Percentiles rank a stretch among this genome's conserved stretches.
These are phyloP conservation scores for Ceratobasidium sp. DNA, from an alignment of 1,284 basidiomycete species.

Conservation along the genomic window DNA sequence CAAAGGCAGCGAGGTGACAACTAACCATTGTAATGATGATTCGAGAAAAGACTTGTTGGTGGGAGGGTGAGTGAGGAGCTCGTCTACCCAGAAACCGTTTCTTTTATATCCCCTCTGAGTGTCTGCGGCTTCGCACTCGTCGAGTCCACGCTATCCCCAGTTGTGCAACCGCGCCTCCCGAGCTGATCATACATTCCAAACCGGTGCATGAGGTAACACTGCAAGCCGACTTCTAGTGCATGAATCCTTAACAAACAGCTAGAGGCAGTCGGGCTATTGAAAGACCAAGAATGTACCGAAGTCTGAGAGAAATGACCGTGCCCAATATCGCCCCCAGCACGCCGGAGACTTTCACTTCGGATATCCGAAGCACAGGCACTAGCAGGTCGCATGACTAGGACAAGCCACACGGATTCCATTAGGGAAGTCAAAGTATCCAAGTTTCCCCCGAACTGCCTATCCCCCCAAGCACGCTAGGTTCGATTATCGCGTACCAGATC, in stretches of 20 bases:
- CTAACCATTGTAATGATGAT: slow-evolving; percentile 22
- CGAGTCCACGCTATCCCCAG: slow-evolving; percentile 23
- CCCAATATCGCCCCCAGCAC: slow-evolving; percentile 28
- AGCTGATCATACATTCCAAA: slow-evolving; percentile 12
- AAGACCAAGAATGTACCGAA: slow-evolving; percentile 12
- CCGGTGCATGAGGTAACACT: slow-evolving; percentile 33
- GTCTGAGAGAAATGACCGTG: slow-evolving; percentile 4
- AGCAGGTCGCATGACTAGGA: slow-evolving; percentile 37
- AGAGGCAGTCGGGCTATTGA: slow-evolving; percentile 17
- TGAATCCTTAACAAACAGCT: slow-evolving; percentile 18
- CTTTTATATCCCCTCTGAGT: slow-evolving; percentile 21
- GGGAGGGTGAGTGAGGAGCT: slow-evolving; percentile 27
- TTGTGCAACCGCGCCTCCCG: slow-evolving; percentile 5
- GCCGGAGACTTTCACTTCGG: slow-evolving; percentile 37
- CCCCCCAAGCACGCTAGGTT: slow-evolving; percentile 26
- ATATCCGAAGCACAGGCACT: slow-evolving; percentile 28
- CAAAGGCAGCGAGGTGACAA: background rate
- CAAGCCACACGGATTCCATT: slow-evolving; percentile 32
- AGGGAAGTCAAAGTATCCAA: slow-evolving; percentile 2
- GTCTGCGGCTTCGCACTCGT: slow-evolving; percentile 8
- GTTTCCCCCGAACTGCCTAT: slow-evolving; percentile 15
- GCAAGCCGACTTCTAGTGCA: slow-evolving; percentile 38
- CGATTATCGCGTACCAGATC: too few relatives aligned
- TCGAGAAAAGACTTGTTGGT: background rate
- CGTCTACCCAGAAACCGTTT: background rate